Evolutionary conservation across 2,329 filamentous ascomycete genomes (phyloP), one percentile per base, ranked within the genome.

Genomic region (Ophiocordyceps polyrhachis-furcata): DNA sequence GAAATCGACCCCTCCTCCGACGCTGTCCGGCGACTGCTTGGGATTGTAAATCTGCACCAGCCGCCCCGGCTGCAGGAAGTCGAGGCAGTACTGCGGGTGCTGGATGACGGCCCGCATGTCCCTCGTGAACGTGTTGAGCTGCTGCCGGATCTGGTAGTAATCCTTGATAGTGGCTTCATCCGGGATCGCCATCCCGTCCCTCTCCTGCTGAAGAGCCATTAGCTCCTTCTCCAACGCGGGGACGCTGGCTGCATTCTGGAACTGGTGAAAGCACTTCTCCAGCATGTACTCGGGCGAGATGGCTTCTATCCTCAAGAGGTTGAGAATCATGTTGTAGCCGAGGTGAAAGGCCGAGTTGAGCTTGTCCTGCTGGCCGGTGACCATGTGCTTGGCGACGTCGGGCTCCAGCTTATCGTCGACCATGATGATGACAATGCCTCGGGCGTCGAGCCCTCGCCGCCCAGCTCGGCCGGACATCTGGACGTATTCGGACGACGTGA

Each of bases 381-480:
- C 91, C 53, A 98, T 95, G 50, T 84, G 81, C 63, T 93, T 93
- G 40, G 91, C 89, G n/a, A 82, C 79, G 2, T 85, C 79, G 1
- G 91, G 91, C 56, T 98, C 91, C 68, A 98, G 89, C 65, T 91
- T 86, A 61, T 93, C 84, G 57, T 93, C 83, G 49, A 98, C 83
- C 89, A 98, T 96, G 86, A 98, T 96, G 60, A 98, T 96, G 53
- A 98, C 91, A 53, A 96, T 93, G 73, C 91, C 91, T 51, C 91
- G 83, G 49, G 95, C 88, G 66, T 98, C 91, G 45, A 98, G 81
- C 64, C 91, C 91, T 76, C 91, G 81, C 73, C 91, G 84, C 58
- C 91, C 91, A 48, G 91, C 91, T 63, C 91, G 84, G 49, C 91
- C 91, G 45, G 91, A 94, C 91, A 98, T 98, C 60, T 98, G 91